Conservation (phyloP, 129 eudicot species). For the Escallonia rubra region DNA sequence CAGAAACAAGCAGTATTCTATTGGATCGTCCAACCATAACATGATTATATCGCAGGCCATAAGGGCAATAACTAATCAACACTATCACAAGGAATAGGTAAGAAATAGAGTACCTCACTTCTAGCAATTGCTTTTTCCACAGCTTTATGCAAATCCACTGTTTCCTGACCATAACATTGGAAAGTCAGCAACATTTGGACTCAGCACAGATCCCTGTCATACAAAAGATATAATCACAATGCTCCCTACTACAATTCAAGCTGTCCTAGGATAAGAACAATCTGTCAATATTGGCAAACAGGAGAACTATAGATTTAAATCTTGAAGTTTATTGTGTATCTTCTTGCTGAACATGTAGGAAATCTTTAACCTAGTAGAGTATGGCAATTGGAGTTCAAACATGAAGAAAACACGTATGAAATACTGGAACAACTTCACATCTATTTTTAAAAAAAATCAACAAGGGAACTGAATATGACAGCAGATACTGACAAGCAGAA, state of each 20-base stretch:
- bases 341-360: background rate
- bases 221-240: constrained; percentile 17
- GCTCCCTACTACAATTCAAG: constrained; percentile 17
- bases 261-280: background rate
- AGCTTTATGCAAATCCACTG: constrained; percentile 56
- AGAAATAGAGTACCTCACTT: constrained; percentile 49
- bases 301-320: too few relatives aligned
- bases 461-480: too few relatives aligned
- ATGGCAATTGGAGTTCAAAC: background rate
- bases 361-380: background rate
- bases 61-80: too few relatives aligned
- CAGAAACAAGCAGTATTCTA: too few relatives aligned
- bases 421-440: background rate
- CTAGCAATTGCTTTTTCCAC: constrained; percentile 70
- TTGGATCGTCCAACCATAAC: background rate
- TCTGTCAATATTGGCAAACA: background rate
- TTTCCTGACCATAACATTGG: constrained; percentile 66
- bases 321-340: too few relatives aligned
- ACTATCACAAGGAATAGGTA: background rate
- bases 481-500: too few relatives aligned
- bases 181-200: constrained; percentile 46
- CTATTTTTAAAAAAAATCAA: too few relatives aligned
- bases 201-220: constrained; percentile 33
- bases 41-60: too few relatives aligned
- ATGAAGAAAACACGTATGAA: background rate